phyloP scores from a whole-genome alignment of 495 filamentous ascomycete species.

The Tuber melanosporum region DNA sequence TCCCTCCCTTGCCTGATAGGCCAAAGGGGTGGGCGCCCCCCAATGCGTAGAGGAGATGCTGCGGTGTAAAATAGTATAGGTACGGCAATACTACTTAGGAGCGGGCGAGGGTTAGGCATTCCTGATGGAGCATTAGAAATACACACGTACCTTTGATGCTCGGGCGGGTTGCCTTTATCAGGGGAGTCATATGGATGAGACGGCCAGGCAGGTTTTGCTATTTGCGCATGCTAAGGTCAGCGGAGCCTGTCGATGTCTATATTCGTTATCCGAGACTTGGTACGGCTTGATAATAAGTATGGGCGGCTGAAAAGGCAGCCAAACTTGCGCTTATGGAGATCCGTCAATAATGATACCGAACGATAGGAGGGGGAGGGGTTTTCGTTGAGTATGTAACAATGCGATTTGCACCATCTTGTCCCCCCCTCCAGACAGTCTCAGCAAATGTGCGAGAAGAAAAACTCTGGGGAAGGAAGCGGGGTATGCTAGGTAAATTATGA shows the following conservation, averaged over 20 bases:
- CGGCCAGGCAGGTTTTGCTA: background rate
- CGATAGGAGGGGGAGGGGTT: background rate
- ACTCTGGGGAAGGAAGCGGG: background rate
- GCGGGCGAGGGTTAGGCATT: background rate
- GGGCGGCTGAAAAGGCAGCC: background rate
- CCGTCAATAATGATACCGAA: background rate
- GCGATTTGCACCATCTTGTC: background rate
- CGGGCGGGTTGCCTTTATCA: background rate
- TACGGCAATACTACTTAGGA: background rate
- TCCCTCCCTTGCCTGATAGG: background rate
- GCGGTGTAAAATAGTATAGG: background rate
- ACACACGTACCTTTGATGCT: background rate
- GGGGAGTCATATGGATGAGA: background rate
- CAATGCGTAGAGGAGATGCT: background rate
- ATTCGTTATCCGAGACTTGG: background rate
- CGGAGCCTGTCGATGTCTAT: background rate
- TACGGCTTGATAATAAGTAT: background rate
- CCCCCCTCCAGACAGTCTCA: background rate
- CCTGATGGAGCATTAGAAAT: background rate
- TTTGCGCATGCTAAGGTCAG: background rate
- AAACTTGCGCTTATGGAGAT: background rate
- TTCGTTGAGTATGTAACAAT: background rate
- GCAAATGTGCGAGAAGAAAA: background rate
- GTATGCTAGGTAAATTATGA: background rate
- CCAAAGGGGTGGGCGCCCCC: background rate